Base-by-base conservation (phyloP, 208 protist genomes). In the Leishmania lainsoni region DNA sequence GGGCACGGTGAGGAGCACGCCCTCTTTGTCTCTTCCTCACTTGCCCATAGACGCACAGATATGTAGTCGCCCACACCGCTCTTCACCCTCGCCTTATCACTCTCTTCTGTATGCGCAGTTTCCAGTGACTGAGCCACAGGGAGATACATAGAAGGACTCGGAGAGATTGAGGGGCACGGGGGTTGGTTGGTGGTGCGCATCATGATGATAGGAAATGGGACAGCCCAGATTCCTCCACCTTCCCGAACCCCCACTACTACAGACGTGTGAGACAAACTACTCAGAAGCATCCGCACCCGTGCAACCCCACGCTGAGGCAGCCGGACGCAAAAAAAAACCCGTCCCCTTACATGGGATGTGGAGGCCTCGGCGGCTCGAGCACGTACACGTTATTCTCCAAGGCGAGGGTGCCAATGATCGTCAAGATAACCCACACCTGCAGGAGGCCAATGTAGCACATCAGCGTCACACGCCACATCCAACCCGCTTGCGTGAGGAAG, bases 391-490 rank as follows among this genome's bases (percentile, higher is more conserved):
- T 56, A 26, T 65, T 49, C 29, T 81, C 83, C 14, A 76, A 42
- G 17, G 45, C 79, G 61, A 84, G n/a, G 48, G 76, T 84, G 16
- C 68, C 75, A 26, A 87, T 17, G 22, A 87, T 54, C 32, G 84
- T 70, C 63, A 87, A 52, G 32, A 90, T 9, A 49, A 93, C 75
- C 88, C 87, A 89, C 42, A 89, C 58, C 65, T 95, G 91, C 49
- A 95, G 77, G 49, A 90, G 83, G 8, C 78, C 16, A n/a, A 95
- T 78, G 72, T 95, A 95, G 35, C 85, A 45, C 69, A 86, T 81
- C 35, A 85, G 48, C 14, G 69, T n/a, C 42, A 95, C 80, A 16
- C 91, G 89, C 54, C 86, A 76, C 48, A 89, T 35, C 66, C 86
- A 83, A 42, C 69, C 63, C 52, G 82, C n/a, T 17, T 87, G 83